Conservation (phyloP, 2,329 filamentous ascomycete species). For the Xylariaceae sp. region DNA sequence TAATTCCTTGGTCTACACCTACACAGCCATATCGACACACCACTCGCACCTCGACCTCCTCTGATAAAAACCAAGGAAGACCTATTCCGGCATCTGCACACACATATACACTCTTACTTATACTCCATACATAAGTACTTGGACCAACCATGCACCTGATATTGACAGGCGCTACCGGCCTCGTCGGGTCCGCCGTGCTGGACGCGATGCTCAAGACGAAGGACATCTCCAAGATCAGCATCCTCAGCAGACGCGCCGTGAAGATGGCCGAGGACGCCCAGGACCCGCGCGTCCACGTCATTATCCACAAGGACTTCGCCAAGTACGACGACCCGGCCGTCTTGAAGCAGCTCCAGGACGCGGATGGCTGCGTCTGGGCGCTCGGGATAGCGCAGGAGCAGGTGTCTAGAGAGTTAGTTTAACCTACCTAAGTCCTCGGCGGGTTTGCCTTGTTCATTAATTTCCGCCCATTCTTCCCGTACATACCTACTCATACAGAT, state of each 20-base stretch:
- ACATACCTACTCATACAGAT: not conserved
- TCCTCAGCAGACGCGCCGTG: constrained; percentile 1
- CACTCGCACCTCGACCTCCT: too few relatives aligned
- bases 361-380: constrained; percentile 2
- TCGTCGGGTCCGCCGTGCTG: constrained; percentile 1
- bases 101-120: too few relatives aligned
- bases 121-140: too few relatives aligned
- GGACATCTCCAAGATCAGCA: not conserved
- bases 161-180: constrained; percentile 1
- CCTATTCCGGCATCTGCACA: too few relatives aligned
- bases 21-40: too few relatives aligned
- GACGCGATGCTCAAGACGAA: not conserved
- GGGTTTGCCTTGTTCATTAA: too few relatives aligned
- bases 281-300: constrained; percentile 1
- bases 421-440: too few relatives aligned
- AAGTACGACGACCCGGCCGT: not conserved
- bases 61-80: too few relatives aligned
- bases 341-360: not conserved
- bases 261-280: constrained; percentile 2
- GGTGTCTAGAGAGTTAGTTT: constrained; percentile 1
- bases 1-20: too few relatives aligned
- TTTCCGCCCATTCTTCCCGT: not conserved
- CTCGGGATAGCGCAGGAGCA: not conserved
- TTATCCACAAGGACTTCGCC: constrained; percentile 2
- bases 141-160: constrained; percentile 3